Evolutionary conservation across 441 rosid genomes (phyloP), one percentile per base, ranked within the genome.

Genomic region (Corymbia calophylla): DNA sequence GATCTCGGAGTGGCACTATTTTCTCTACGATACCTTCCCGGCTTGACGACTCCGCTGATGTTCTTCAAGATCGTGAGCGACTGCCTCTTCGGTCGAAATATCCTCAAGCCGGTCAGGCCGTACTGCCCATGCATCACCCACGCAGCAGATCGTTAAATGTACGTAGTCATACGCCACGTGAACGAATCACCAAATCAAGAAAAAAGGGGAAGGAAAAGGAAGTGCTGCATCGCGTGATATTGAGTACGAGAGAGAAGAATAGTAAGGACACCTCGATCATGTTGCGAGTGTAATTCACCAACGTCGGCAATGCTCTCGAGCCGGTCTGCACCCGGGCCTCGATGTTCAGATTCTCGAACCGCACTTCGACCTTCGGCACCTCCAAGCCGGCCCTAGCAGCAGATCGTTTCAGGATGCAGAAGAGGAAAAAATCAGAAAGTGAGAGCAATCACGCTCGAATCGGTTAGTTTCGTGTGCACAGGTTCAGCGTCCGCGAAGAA

Each of bases 281-380:
- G 89, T 97, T 94, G 48, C 95, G 98, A 70, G 94, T 82, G 54
- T 91, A 94, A 88, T 98, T 97, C 88, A 93, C 88, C 94, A 98
- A 94, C 86, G 98, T 96, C 11, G 99, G 99, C 87, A 98, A 94
- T 66, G 99, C 98, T 93, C 99, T 94, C 13, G 95, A 93, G 47
- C 98, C 99, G 44, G 92, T 93, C 91, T 95, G 96, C 89, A 95
- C 96, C 58, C 93, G 87, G 66, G 98, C 97, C 51, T 56, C 94
- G 19, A 97, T 89, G n/a, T 93, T 96, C 94, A 97, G 88, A 92
- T 95, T 93, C 92, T 94, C 93, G 87, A 95, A 96, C 91, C 96
- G 94, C 54, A 97, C 97, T 92, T 96, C 98, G 44, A 98, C 94
- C 88, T 94, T 95, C 17, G 99, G 94, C 85, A 95, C 95, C 88